A percentile compares a stretch with the other conserved stretches of the same genome.
Conservation (phyloP, 768 basidiomycete species). For the Tulasnella sp. region DNA sequence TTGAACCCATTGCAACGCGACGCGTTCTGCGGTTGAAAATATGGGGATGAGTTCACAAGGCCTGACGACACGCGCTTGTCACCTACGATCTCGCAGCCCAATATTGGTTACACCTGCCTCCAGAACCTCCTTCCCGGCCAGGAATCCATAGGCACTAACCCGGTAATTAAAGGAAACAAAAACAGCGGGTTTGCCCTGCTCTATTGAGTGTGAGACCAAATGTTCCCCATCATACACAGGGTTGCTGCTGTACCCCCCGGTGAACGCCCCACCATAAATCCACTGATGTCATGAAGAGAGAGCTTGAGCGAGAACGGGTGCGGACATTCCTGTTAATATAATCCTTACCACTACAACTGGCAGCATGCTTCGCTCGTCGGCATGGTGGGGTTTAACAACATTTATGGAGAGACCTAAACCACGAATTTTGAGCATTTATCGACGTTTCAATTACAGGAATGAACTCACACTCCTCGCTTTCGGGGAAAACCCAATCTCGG, state of each 20-base stretch:
- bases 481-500: not conserved
- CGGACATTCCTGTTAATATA: not conserved
- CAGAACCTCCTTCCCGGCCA: not conserved
- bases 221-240: not conserved
- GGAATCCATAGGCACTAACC: constrained; percentile 7
- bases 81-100: constrained; percentile 8
- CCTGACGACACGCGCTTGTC: too few relatives aligned
- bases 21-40: constrained; percentile 4
- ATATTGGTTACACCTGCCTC: constrained; percentile 1
- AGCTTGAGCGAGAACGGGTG: not conserved
- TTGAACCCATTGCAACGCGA: constrained; percentile 13
- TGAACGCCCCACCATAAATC: not conserved
- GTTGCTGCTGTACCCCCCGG: not conserved
- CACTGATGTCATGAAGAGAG: not conserved
- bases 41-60: too few relatives aligned
- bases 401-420: not conserved
- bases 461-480: not conserved
- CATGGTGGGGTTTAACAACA: not conserved
- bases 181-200: not conserved
- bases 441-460: not conserved
- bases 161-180: constrained; percentile 16
- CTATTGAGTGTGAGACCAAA: not conserved
- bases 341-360: not conserved
- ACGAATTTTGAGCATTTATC: not conserved
- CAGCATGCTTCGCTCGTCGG: not conserved